phyloP scores from a whole-genome alignment of 306 rosid genomes.

The Vicia villosa region DNA sequence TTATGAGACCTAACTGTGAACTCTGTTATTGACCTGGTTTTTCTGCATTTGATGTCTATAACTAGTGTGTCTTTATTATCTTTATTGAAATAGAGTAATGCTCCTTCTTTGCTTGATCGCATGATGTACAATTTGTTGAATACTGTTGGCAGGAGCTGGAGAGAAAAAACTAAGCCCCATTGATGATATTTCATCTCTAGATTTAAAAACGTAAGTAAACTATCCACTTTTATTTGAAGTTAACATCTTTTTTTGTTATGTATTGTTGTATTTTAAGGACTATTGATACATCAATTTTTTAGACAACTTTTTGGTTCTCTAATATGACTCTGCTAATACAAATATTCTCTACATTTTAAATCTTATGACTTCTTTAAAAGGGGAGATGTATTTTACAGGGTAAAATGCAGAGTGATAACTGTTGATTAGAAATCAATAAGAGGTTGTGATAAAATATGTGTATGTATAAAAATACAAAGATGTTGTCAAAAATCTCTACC shows the following conservation, averaged over 20 bases:
- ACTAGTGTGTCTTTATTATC: slow-evolving; percentile 23
- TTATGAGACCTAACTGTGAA: slow-evolving; percentile 28
- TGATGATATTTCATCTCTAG: slow-evolving; percentile 80
- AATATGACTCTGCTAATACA: slow-evolving; percentile 16
- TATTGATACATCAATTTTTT: background rate
- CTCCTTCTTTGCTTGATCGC: slow-evolving; percentile 24
- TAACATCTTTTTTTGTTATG: slow-evolving; percentile 10
- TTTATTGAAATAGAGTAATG: slow-evolving; percentile 35
- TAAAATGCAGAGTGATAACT: background rate
- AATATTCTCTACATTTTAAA: slow-evolving; percentile 12
- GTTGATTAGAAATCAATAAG: background rate
- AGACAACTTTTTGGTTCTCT: slow-evolving; percentile 28
- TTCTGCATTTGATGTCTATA: slow-evolving; percentile 32
- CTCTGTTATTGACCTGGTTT: slow-evolving; percentile 25
- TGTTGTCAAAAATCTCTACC: background rate
- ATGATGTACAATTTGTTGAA: slow-evolving; percentile 33
- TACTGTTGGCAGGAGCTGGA: slow-evolving; percentile 59
- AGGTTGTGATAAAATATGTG: background rate
- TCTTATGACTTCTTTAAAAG: background rate
- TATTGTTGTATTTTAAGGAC: slow-evolving; percentile 15
- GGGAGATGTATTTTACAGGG: background rate
- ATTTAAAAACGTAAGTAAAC: slow-evolving; percentile 85
- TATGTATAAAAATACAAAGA: background rate
- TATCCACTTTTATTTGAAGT: slow-evolving; percentile 26
- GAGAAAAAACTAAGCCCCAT: slow-evolving; percentile 69